Evolutionary conservation across 2,329 filamentous ascomycete genomes (phyloP).

Genomic region (Teratosphaeria destructans): DNA sequence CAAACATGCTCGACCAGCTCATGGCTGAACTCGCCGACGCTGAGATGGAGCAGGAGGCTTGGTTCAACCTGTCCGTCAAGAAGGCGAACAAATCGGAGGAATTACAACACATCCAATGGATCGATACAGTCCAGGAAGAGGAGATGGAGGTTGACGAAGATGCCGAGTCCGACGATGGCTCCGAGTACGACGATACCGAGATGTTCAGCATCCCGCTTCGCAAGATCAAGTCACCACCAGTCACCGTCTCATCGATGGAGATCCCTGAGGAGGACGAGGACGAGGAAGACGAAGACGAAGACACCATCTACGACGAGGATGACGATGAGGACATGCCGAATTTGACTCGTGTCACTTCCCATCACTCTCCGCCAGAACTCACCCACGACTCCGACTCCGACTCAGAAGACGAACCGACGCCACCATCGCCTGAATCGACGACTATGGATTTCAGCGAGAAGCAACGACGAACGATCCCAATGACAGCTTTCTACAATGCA

Average conservation of each 20-base stretch:
- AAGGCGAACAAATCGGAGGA: slow-evolving; percentile 56
- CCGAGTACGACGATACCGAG: slow-evolving; percentile 43
- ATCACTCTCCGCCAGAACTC: slow-evolving; percentile 39
- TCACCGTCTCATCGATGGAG: slow-evolving; percentile 35
- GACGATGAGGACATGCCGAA: slow-evolving; percentile 34
- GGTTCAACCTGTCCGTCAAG: slow-evolving; percentile 93
- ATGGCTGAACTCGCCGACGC: slow-evolving; percentile 89
- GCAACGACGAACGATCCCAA: slow-evolving; percentile 34
- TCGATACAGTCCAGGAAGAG: slow-evolving; percentile 66
- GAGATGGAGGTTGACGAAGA: slow-evolving; percentile 58
- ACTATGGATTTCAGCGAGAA: slow-evolving; percentile 38
- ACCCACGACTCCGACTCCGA: slow-evolving; percentile 39
- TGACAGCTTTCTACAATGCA: slow-evolving; percentile 34
- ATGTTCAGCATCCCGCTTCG: slow-evolving; percentile 24
- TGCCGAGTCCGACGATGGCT: slow-evolving; percentile 39
- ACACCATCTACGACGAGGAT: slow-evolving; percentile 33
- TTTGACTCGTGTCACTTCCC: slow-evolving; percentile 34
- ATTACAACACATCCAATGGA: slow-evolving; percentile 72
- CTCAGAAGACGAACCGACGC: slow-evolving; percentile 33
- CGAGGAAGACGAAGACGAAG: slow-evolving; percentile 25
- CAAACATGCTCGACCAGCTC: slow-evolving; percentile 91
- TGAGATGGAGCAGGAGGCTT: slow-evolving; percentile 88
- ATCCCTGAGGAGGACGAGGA: slow-evolving; percentile 27
- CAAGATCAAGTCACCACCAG: slow-evolving; percentile 29
- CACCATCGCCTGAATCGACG: slow-evolving; percentile 35